Conservation (phyloP, 208 protist species). For the Leptomonas seymouri region DNA sequence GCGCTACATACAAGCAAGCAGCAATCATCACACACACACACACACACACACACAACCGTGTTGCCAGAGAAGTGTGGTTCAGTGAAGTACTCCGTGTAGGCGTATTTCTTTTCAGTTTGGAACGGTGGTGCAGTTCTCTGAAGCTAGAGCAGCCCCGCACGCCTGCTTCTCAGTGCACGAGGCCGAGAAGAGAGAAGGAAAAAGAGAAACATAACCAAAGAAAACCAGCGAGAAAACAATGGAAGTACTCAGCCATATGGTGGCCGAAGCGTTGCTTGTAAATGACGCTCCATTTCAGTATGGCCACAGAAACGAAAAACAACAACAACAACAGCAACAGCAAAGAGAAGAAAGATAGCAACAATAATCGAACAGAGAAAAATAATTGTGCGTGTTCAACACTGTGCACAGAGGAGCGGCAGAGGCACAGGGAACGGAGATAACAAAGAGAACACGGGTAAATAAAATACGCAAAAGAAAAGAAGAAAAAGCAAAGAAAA, state of each 20-base stretch:
- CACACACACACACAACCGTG: too few relatives aligned
- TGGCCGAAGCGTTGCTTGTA: neutral
- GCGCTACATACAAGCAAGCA: too few relatives aligned
- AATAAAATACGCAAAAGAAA: constrained; percentile 19
- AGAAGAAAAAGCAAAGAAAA: constrained; percentile 8
- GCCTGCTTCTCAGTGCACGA: neutral
- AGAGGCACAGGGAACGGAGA: neutral
- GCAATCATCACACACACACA: too few relatives aligned
- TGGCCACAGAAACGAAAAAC: constrained; percentile 2
- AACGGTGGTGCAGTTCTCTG: too few relatives aligned
- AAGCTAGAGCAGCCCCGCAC: too few relatives aligned
- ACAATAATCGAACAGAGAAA: neutral
- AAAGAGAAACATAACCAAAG: neutral
- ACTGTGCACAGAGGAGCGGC: neutral
- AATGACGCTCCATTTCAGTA: neutral
- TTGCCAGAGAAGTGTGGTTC: too few relatives aligned
- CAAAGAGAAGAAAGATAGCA: neutral
- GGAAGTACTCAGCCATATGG: neutral
- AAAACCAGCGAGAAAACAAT: constrained; percentile 4
- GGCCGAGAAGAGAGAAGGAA: neutral
- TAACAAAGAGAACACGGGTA: constrained; percentile 7
- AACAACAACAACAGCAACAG: too few relatives aligned
- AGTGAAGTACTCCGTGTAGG: too few relatives aligned
- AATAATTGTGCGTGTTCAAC: neutral
- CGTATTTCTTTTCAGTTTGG: too few relatives aligned